Percentiles rank a stretch among this genome's conserved stretches.
phyloP scores from a whole-genome alignment of 192 early-diverging fungal species.

The Entomortierella beljakovae region DNA sequence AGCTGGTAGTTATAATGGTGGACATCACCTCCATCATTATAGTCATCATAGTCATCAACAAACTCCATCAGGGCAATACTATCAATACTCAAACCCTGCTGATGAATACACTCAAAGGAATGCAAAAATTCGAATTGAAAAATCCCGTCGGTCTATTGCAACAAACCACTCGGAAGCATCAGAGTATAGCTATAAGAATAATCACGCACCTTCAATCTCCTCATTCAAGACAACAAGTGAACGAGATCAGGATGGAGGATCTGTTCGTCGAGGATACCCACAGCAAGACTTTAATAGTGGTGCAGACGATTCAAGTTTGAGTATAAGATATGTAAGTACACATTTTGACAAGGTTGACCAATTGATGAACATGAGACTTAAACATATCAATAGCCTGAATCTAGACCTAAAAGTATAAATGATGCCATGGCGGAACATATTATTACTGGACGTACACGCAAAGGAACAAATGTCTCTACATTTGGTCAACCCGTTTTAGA shows the following conservation, averaged over 20 bases:
- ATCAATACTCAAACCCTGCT: constrained; percentile 40
- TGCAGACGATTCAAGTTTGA: constrained; percentile 6
- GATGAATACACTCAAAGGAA: constrained; percentile 36
- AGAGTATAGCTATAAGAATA: constrained; percentile 25
- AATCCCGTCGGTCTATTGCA: constrained; percentile 27
- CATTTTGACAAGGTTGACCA: background rate
- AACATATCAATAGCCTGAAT: constrained; percentile 15
- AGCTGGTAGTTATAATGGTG: background rate
- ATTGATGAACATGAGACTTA: background rate
- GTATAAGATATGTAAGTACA: constrained; percentile 7
- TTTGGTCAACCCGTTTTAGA: background rate
- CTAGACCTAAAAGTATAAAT: constrained; percentile 20
- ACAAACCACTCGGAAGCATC: constrained; percentile 42
- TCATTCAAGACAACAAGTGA: constrained; percentile 38
- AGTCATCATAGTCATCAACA: constrained; percentile 21
- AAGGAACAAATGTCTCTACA: background rate
- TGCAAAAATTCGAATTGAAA: constrained; percentile 24
- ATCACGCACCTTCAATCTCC: constrained; percentile 26
- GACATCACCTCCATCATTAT: constrained; percentile 12
- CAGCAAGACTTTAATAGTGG: constrained; percentile 19
- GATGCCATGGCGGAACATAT: constrained; percentile 29
- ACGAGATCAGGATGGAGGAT: constrained; percentile 19
- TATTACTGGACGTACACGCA: constrained; percentile 11
- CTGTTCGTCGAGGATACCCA: constrained; percentile 6
- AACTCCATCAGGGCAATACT: constrained; percentile 28